Evolutionary conservation across 108 stramenopile species (phyloP), one percentile per base, ranked within the genome.

Genomic region (Hondaea fermentalgiana): DNA sequence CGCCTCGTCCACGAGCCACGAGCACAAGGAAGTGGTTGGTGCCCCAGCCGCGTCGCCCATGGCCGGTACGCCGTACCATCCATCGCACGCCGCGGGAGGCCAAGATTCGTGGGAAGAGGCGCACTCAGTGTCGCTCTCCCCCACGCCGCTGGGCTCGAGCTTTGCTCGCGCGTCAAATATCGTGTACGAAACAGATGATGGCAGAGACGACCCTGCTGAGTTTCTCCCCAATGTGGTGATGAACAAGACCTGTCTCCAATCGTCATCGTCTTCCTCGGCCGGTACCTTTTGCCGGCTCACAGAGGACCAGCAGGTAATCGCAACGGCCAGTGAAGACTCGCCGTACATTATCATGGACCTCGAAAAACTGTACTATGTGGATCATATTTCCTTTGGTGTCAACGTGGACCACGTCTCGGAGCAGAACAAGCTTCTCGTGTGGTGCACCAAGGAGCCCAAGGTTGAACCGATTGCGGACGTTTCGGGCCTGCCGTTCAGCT

Each of bases 221-320:
- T 83, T 83, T 83, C 51, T 83, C 25, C 76, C 76, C 19, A 83
- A 83, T 35, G 28, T 83, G n/a, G 76, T 45, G 10, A 53, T 53
- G 49, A 83, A 83, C 4, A 83, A 53, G 16, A 83, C 49, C 10
- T 83, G 76, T 23, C 45, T 83, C 19, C 49, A 53, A 45, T 53
- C 49, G 0, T 83, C 76, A 3, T 83, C 76, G 17, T 83, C 76
- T 12, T 83, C 76, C 12, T 83, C 76, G 51, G 76, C 45, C n/a
- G 76, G 76, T 6, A 83, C 76, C 12, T 83, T 83, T 83, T 83
- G 76, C 51, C 19, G 76, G 51, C 76, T 83, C n/a, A 83, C 49
- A 8, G 76, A 47, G 25, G 76, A 53, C 49, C 49, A 53, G 49
- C 76, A 83, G 51, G 6, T 23, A 23, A 83, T 83, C 4, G 6